Percentiles rank a stretch among this genome's conserved stretches.
phyloP scores from a whole-genome alignment of 768 basidiomycete genomes.

The Pseudohyphozyma bogoriensis region DNA sequence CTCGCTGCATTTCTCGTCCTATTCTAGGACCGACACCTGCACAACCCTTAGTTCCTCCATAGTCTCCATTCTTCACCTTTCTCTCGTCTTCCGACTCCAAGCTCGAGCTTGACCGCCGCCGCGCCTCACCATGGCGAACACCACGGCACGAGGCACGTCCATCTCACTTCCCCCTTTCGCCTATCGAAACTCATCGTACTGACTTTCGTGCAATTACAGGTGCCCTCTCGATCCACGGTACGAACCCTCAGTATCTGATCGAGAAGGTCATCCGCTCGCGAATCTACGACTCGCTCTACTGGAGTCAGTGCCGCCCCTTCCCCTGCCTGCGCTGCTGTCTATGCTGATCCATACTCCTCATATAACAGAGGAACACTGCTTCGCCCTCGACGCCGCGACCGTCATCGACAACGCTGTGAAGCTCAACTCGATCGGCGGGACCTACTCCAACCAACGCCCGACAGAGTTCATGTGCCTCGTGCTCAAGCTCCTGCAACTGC shows the following conservation, averaged over 20 bases:
- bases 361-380: slow-evolving; percentile 71
- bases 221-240: no score
- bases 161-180: no score
- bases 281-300: slow-evolving; percentile 87
- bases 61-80: no score
- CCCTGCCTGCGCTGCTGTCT: not conserved
- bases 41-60: no score
- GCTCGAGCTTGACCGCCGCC: no score
- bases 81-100: no score
- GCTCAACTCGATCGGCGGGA: slow-evolving; percentile 73
- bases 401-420: slow-evolving; percentile 89
- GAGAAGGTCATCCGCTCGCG: slow-evolving; percentile 93
- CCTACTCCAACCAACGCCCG: slow-evolving; percentile 87
- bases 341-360: not conserved
- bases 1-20: no score
- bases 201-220: no score
- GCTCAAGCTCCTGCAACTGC: slow-evolving; percentile 88
- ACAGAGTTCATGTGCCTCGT: slow-evolving; percentile 88
- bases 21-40: no score
- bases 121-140: no score
- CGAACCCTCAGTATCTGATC: slow-evolving; percentile 49
- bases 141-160: no score
- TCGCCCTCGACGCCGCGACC: slow-evolving; percentile 86
- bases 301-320: slow-evolving; percentile 45
- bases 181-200: no score